These are phyloP conservation scores for Coelastrella sp. DNA, from an alignment of 139 green algal species.

Conservation along the genomic window DNA sequence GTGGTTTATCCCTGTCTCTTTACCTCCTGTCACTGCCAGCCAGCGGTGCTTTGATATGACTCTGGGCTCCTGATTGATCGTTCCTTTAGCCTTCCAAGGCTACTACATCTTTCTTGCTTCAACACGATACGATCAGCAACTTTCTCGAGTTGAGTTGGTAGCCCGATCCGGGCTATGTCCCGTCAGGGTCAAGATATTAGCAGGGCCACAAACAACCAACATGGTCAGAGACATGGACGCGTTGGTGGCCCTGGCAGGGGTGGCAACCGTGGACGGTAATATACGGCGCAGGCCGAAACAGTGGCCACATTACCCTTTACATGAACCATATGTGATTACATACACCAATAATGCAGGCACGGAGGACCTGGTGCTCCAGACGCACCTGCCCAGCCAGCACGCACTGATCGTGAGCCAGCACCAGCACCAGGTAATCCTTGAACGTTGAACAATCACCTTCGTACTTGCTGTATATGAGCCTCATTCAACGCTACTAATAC, in stretches of 20 bases:
- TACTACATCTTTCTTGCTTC: neutral
- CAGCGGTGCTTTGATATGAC: neutral
- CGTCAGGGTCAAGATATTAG: slow-evolving; percentile 15
- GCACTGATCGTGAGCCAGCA: neutral
- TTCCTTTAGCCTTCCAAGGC: slow-evolving; percentile 38
- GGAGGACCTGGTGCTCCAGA: neutral
- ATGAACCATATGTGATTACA: neutral
- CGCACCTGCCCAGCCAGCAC: slow-evolving; percentile 21
- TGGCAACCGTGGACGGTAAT: slow-evolving; percentile 9
- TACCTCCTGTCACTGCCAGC: neutral
- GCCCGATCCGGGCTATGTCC: slow-evolving; percentile 30
- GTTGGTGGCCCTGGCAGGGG: slow-evolving; percentile 38
- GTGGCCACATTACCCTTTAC: neutral
- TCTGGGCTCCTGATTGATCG: neutral
- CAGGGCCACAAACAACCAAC: slow-evolving; percentile 37
- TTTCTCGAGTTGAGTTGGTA: neutral
- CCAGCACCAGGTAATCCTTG: neutral
- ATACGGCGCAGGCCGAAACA: neutral
- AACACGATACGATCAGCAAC: neutral
- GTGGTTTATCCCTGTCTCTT: neutral
- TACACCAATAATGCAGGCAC: neutral
- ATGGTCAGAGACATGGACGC: slow-evolving; percentile 12
- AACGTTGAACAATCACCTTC: neutral
- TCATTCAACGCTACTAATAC: neutral
- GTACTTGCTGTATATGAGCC: neutral